phyloP scores from a whole-genome alignment of 2,329 filamentous ascomycete species.

The Cytospora chrysosperma region DNA sequence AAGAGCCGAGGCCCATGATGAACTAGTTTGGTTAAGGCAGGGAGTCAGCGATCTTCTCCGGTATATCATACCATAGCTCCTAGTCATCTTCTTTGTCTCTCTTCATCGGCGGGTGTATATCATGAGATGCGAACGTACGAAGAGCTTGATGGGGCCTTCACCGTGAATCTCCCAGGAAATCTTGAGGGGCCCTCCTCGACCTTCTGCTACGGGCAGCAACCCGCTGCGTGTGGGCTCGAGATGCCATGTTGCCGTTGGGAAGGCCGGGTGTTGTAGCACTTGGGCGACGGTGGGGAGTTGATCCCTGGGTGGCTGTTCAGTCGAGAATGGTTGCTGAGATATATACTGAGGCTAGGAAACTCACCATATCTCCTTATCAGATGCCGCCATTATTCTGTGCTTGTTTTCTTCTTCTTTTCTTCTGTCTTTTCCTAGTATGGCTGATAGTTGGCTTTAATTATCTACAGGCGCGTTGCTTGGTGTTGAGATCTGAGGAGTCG shows the following conservation, averaged over 20 bases:
- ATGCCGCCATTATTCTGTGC: background rate
- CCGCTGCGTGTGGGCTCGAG: constrained; percentile 66
- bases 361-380: constrained; percentile 18
- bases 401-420: too few species aligned
- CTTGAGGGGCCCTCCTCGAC: constrained; percentile 71
- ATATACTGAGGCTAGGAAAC: background rate
- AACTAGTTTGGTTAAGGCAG: constrained; percentile 52
- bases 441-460: too few species aligned
- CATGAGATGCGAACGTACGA: constrained; percentile 54
- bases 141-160: constrained; percentile 66
- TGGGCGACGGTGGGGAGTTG: constrained; percentile 51
- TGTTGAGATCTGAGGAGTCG: background rate
- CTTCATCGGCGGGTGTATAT: background rate
- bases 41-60: background rate
- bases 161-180: constrained; percentile 82
- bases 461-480: background rate
- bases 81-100: too few species aligned
- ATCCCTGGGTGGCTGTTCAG: constrained; percentile 13
- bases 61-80: background rate
- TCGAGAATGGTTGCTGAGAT: background rate
- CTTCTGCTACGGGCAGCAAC: constrained; percentile 62
- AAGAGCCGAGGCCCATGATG: constrained; percentile 76
- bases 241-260: constrained; percentile 64
- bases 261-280: constrained; percentile 65
- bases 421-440: too few species aligned